Percentiles rank a stretch among this genome's conserved stretches.
Evolutionary conservation across 208 protist species (phyloP).

Genomic region (Paratrypanosoma confusum): DNA sequence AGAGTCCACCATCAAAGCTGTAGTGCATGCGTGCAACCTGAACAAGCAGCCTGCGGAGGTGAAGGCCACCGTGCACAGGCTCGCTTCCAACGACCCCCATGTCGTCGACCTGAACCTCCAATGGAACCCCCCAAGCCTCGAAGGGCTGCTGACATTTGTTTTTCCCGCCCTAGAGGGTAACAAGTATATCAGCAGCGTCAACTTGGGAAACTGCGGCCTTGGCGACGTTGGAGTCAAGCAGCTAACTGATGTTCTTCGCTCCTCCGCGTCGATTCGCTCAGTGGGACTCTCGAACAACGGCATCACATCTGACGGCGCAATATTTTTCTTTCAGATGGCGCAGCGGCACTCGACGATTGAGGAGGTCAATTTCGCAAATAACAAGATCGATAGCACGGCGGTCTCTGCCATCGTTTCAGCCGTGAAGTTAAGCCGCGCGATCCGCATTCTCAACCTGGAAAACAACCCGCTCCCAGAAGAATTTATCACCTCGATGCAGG

Average conservation of each 20-base stretch:
- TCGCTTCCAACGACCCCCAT: constrained; percentile 31
- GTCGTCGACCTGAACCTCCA: constrained; percentile 62
- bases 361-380: constrained; percentile 81
- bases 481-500: constrained; percentile 52
- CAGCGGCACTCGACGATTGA: constrained; percentile 31
- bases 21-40: constrained; percentile 62
- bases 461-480: constrained; percentile 51
- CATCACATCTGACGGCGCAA: constrained; percentile 56
- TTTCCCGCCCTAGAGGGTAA: constrained; percentile 38
- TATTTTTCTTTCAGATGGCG: constrained; percentile 38
- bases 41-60: constrained; percentile 56
- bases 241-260: constrained; percentile 35
- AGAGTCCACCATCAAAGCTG: constrained; percentile 11
- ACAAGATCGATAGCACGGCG: constrained; percentile 48
- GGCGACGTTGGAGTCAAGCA: constrained; percentile 52
- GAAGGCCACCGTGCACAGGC: constrained; percentile 45
- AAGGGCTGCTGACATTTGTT: constrained; percentile 47
- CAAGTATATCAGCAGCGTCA: constrained; percentile 42
- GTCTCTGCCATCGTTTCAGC: constrained; percentile 38
- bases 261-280: constrained; percentile 49
- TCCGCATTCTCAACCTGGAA: constrained; percentile 58
- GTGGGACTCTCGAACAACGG: constrained; percentile 81
- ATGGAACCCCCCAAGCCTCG: constrained; percentile 45
- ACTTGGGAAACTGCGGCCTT: constrained; percentile 64
- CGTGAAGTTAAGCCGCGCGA: constrained; percentile 43